Percentiles rank a stretch among this genome's conserved stretches.
Conservation (phyloP, 169 alveolate species). For the Plasmodium coatneyi region DNA sequence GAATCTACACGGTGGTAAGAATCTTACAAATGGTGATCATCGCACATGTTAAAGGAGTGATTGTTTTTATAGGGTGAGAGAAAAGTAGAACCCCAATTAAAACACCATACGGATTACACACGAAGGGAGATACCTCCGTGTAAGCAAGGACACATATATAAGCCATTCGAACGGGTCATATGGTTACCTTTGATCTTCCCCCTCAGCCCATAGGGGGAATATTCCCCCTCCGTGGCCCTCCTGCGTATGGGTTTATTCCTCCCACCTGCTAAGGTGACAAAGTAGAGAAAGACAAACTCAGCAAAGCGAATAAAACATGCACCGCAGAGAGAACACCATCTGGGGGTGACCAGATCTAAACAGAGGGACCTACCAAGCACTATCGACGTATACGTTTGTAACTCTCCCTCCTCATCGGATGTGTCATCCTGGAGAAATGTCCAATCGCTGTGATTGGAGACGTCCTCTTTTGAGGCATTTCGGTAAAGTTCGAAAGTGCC, state of each 20-base stretch:
- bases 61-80: not conserved
- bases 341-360: no score
- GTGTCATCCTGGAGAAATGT: not conserved
- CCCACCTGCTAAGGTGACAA: not conserved
- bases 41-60: not conserved
- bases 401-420: conserved; percentile 26
- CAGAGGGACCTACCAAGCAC: not conserved
- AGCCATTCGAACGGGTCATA: not conserved
- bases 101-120: not conserved
- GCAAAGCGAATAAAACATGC: not conserved
- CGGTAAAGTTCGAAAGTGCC: not conserved
- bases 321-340: not conserved
- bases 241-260: not conserved
- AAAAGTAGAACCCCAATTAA: not conserved
- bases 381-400: conserved; percentile 26
- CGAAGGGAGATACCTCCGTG: not conserved
- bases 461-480: not conserved
- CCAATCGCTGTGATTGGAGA: not conserved
- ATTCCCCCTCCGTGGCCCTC: not conserved
- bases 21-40: not conserved
- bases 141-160: not conserved
- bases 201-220: not conserved
- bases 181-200: not conserved
- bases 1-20: not conserved
- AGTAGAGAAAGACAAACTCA: not conserved